A percentile compares a stretch with the other conserved stretches of the same genome.
phyloP scores from a whole-genome alignment of 2,329 filamentous ascomycete genomes.

The Aureobasidium sp. region DNA sequence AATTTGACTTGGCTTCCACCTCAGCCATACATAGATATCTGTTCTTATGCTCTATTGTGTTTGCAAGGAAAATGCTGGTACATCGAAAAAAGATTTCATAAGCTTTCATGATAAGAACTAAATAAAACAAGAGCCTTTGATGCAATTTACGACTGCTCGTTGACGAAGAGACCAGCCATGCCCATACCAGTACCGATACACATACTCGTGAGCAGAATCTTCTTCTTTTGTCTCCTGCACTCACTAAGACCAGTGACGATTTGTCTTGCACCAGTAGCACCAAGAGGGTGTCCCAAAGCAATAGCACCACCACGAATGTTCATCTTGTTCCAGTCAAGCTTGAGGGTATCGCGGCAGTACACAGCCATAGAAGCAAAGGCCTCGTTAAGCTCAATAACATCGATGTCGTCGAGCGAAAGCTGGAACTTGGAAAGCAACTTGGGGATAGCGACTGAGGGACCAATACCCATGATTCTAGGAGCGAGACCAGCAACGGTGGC shows the following conservation, averaged over 20 bases:
- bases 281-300: slow-evolving; percentile 75
- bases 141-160: slow-evolving; percentile 43
- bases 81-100: background rate
- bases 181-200: slow-evolving; percentile 63
- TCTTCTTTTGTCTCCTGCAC: slow-evolving; percentile 76
- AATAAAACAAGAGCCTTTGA: background rate
- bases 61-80: too few species aligned
- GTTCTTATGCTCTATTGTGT: too few species aligned
- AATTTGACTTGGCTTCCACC: too few species aligned
- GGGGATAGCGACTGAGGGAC: slow-evolving; percentile 61
- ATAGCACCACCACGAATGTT: slow-evolving; percentile 78
- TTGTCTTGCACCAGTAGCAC: slow-evolving; percentile 68
- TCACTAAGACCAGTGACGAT: slow-evolving; percentile 88
- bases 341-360: slow-evolving; percentile 63
- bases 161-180: slow-evolving; percentile 60
- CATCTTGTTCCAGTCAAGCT: slow-evolving; percentile 67
- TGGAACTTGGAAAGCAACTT: slow-evolving; percentile 81
- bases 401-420: slow-evolving; percentile 72
- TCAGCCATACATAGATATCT: too few species aligned
- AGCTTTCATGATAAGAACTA: background rate
- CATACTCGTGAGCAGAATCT: slow-evolving; percentile 88
- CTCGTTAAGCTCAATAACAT: slow-evolving; percentile 93
- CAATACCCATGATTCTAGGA: slow-evolving; percentile 95
- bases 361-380: slow-evolving; percentile 97
- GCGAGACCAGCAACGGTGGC: slow-evolving; percentile 85